Conservation (phyloP, 2,329 filamentous ascomycete genomes). For the Exophiala sp. region DNA sequence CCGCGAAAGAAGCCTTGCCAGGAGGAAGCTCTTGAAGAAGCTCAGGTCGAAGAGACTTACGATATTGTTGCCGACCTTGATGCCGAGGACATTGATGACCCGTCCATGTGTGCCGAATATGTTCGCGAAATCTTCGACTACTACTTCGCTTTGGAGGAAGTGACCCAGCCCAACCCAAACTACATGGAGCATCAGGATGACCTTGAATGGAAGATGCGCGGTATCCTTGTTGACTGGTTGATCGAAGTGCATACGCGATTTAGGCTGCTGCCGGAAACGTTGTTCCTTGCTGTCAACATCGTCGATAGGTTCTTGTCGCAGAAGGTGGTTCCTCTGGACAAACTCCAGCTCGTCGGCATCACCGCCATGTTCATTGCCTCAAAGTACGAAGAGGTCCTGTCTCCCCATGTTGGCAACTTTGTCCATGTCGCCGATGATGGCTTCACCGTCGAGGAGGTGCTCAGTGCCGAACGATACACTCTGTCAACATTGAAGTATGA, state of each 20-base stretch:
- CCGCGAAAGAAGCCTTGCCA: slow-evolving; percentile 59
- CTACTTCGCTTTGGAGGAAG: slow-evolving; percentile 74
- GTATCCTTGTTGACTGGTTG: slow-evolving; percentile 95
- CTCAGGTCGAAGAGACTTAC: slow-evolving; percentile 32
- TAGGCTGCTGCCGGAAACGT: slow-evolving; percentile 87
- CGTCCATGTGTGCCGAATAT: slow-evolving; percentile 96
- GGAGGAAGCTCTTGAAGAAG: slow-evolving; percentile 44
- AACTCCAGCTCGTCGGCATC: slow-evolving; percentile 91
- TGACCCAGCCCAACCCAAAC: slow-evolving; percentile 76
- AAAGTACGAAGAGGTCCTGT: slow-evolving; percentile 97
- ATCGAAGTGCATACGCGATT: slow-evolving; percentile 98
- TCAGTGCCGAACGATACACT: slow-evolving; percentile 94
- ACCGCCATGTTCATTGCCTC: slow-evolving; percentile 99
- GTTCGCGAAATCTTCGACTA: slow-evolving; percentile 97
- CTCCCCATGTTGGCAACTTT: slow-evolving; percentile 95
- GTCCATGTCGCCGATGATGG: slow-evolving; percentile 94
- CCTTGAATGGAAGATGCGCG: slow-evolving; percentile 97
- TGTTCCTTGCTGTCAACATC: slow-evolving; percentile 96
- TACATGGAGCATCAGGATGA: slow-evolving; percentile 96
- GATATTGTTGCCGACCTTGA: slow-evolving; percentile 58
- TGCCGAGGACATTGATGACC: slow-evolving; percentile 81
- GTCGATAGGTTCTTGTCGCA: slow-evolving; percentile 94
- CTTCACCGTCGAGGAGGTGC: slow-evolving; percentile 88
- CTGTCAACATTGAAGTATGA: slow-evolving; percentile 90
- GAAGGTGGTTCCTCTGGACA: slow-evolving; percentile 93